Evolutionary conservation across 306 rosid species (phyloP), one percentile per base, ranked within the genome.

Genomic region (Cicer arietinum): DNA sequence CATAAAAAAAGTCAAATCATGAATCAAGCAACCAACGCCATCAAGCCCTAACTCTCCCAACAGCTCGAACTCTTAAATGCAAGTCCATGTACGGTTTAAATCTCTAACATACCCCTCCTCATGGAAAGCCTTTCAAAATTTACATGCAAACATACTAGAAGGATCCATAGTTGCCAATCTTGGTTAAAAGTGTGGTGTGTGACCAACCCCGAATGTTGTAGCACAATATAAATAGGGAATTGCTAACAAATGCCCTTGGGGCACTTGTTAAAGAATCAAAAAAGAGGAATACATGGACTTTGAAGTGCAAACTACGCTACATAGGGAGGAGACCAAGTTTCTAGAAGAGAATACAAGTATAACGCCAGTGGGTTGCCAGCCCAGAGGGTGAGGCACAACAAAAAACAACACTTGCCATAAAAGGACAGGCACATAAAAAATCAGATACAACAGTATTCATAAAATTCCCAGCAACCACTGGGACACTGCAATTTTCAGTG

Each of bases 1-100:
- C 58, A 64, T 61, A 25, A 35, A 56, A 67, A 54, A 73, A 73
- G 22, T 45, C 67, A 61, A 73, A 67, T 61, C 69, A 69, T 68
- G 57, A 74, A 74, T 56, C 56, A 30, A 30, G 37, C 48, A 59
- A 68, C 53, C 53, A 65, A 43, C 8, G 6, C 53, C 14, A 17
- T 8, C n/a, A 16, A 64, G 54, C 46, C 67, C 25, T 17, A 16
- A 12, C 43, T 42, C 67, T 67, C 68, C 67, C 7, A 41, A 67
- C 47, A 48, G 35, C 10, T 58, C 9, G 44, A 73, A 42, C 71
- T 56, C 70, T 18, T 17, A 11, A 12, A 54, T 17, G 20, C 40
- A 61, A 51, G 48, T 14, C n/a, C n/a, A 44, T 11, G 59, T 56
- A 65, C n/a, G 30, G 6, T 65, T 56, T 56, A 54, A 47, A 56